Base-by-base conservation (phyloP, 345 rosid genomes). In the Rhodamnia argentea region DNA sequence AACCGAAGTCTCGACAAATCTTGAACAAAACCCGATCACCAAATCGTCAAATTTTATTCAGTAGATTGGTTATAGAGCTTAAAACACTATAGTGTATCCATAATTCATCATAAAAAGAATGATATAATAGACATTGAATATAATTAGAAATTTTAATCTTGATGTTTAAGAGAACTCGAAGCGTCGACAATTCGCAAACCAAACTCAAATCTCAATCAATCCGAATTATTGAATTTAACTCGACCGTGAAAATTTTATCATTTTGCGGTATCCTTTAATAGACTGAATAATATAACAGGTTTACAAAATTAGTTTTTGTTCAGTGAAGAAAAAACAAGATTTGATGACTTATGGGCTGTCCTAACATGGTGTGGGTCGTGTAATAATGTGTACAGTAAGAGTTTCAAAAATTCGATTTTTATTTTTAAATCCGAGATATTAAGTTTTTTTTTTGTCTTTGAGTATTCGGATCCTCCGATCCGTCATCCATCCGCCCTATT, bases 131-230 rank as follows among this genome's bases (percentile, higher is more conserved):
- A 32, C 2, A 7, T 37, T 10, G 23, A 10, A 70, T 2, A 18
- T 3, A 70, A 32, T 70, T 0, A 18, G 10, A 37, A 32, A 18
- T 20, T 70, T 18, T 51, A 51, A 37, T 10, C 12, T 37, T 70
- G 47, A 37, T 70, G 37, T 70, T 18, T 70, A 37, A 70, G 13
- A 70, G 13, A 37, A 32, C 26, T 3, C 1, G 1, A 18, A 18
- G 3, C 10, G 3, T 18, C 6, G 2, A 0, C 4, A 18, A 18
- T 16, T 32, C 1, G 0, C 0, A 11, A 32, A 2, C 2, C 14
- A 70, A 60, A 70, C 47, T 70, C 4, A 70, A 37, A 70, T 2
- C 10, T 11, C 1, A 0, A 2, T 32, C 7, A 37, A 37, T 70
- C 4, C 22, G 1, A 42, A 37, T 18, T 37, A 18, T 18, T 1